Base-by-base conservation (phyloP, 495 filamentous ascomycete genomes). In the Podospora sp. region DNA sequence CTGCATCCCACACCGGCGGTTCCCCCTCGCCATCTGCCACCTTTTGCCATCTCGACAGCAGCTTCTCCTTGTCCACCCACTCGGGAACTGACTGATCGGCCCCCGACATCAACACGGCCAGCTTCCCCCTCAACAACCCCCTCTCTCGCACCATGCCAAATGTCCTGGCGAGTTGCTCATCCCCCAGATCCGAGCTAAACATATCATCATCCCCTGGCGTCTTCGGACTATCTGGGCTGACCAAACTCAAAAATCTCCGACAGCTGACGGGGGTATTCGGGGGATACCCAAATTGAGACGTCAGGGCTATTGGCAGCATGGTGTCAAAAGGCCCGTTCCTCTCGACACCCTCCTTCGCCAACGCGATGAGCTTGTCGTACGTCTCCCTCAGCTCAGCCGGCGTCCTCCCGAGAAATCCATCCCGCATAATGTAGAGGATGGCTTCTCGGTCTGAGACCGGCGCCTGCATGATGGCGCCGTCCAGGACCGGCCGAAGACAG, bases 401-500 rank as follows among this genome's bases (percentile, higher is more conserved):
- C 40, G 67, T 64, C 53, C 59, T 60, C 27, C 70, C 70, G 6
- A 69, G 21, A 40, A 72, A 69, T 0, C 70, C 70, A 16, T 72
- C 74, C 0, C 70, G 67, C 26, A 83, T 61, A 16, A 66, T 62
- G 63, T 60, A 76, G 36, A 63, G 64, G 14, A 91, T 66, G 1
- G 78, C 83, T 72, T 95, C 89, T 29, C 92, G 85, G 72, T 94
- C 91, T 40, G 86, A 88, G 6, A 88, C 85, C 24, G 87, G 83
- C 0, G 89, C 92, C 74, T 94, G 91, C 68, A 94, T 79, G 53
- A 95, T 89, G 24, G 83, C 88, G 29, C 90, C 92, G 61, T 93
- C 84, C 29, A 94, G 72, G 8, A 60, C 69, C 0, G 84, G 83
- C 0, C 84, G 81, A 14, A 58, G 36, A 25, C 50, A 46, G 35